These are phyloP conservation scores for Linum lewisii DNA, from an alignment of 345 rosid species.

Conservation along the genomic window DNA sequence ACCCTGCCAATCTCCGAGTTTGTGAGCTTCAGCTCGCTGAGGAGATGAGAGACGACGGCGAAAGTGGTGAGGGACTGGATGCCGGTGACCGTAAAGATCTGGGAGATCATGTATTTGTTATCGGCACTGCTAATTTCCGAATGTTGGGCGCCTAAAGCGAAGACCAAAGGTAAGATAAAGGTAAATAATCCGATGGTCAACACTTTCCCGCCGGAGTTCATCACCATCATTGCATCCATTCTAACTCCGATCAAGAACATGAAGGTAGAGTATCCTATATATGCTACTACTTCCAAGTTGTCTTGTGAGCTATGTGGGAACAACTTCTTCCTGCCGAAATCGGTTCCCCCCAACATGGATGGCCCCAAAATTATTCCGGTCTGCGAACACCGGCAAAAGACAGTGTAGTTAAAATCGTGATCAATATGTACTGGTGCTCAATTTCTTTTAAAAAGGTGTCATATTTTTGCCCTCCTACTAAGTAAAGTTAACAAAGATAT, in stretches of 20 bases:
- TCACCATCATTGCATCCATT: constrained; percentile 18
- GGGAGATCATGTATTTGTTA: too few relatives aligned
- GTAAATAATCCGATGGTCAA: constrained; percentile 12
- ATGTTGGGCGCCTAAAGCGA: not conserved
- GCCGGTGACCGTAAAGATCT: not conserved
- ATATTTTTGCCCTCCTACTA: too few relatives aligned
- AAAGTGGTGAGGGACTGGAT: constrained; percentile 23
- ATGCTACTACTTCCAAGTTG: constrained; percentile 5
- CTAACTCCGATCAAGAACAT: constrained; percentile 24
- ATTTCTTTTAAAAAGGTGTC: too few relatives aligned
- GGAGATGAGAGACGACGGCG: constrained; percentile 23
- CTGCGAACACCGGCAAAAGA: constrained; percentile 8
- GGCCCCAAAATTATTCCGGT: constrained; percentile 31
- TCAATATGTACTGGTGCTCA: too few relatives aligned
- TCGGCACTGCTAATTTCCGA: too few relatives aligned
- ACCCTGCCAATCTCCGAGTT: constrained; percentile 18
- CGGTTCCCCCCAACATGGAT: constrained; percentile 14
- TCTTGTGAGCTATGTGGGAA: constrained; percentile 17
- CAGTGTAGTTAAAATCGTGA: not conserved
- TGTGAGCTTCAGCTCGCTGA: constrained; percentile 26
- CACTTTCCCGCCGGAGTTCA: constrained; percentile 17
- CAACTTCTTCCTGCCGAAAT: not conserved
- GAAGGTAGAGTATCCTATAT: constrained; percentile 22
- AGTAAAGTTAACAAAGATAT: too few relatives aligned
- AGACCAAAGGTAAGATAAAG: not conserved